Percentiles rank a stretch among this genome's conserved stretches.
These are phyloP conservation scores for Scheffersomyces titani DNA, from an alignment of 1,139 yeast species.

Conservation along the genomic window DNA sequence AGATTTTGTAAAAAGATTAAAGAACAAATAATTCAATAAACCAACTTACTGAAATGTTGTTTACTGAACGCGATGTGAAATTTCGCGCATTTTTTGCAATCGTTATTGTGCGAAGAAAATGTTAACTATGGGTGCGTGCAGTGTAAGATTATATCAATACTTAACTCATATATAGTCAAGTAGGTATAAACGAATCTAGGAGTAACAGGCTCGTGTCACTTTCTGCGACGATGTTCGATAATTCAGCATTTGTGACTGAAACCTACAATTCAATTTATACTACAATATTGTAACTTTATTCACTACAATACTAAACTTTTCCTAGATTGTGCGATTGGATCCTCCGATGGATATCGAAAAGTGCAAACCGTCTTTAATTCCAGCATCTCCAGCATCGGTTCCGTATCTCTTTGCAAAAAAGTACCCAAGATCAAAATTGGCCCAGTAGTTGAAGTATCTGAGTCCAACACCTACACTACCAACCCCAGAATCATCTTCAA, in stretches of 20 bases:
- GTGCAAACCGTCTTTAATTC: constrained; percentile 49
- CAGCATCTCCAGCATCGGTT: constrained; percentile 21
- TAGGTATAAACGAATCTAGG: too few species aligned
- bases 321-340: constrained; percentile 20
- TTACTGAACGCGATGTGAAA: not conserved
- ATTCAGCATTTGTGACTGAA: not conserved
- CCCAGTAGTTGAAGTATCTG: constrained; percentile 44
- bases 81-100: not conserved
- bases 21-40: not conserved
- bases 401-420: constrained; percentile 34
- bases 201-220: not conserved
- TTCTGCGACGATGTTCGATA: not conserved
- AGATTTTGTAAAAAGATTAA: not conserved
- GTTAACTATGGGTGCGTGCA: not conserved
- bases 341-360: constrained; percentile 50
- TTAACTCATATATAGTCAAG: too few species aligned
- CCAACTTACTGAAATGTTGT: not conserved
- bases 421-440: constrained; percentile 51
- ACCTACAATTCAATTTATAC: not conserved
- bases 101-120: not conserved
- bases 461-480: constrained; percentile 45
- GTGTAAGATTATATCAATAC: too few species aligned
- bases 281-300: not conserved
- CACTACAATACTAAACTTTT: not conserved
- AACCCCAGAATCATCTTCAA: constrained; percentile 26